Evolutionary conservation across 2,329 filamentous ascomycete genomes (phyloP), one percentile per base, ranked within the genome.

Genomic region (Paraphaeosphaeria minitans): DNA sequence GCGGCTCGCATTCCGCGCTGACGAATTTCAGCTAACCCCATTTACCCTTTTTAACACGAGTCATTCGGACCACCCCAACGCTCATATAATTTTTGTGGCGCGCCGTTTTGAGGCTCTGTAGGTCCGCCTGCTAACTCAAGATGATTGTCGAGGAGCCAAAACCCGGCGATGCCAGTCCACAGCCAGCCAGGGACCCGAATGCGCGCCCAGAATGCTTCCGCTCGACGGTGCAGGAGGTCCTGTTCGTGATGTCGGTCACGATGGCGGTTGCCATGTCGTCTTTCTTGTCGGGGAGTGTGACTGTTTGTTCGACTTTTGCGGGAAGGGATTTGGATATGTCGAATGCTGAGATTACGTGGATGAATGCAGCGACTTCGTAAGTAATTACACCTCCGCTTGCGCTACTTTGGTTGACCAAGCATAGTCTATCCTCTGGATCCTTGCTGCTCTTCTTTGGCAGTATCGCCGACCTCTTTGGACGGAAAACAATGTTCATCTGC

Each of bases 361-460:
- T 90, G 60, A 82, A 81, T 48, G 87, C 87, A 8, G 82, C 87
- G n/a, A 81, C 84, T 41, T 84, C 84, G 77, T 84, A 76, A 48
- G 80, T 75, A 43, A 16, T 37, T 37, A 24, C 22, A 6, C 24
- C 13, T 13, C 45, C 24, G 16, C n/a, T 35, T 14, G 41, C n/a
- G 33, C 12, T n/a, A 45, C 12, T 13, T 31, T 19, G 29, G 49
- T 47, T 43, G 7, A 55, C 19, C 19, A 60, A 27, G 49, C 13
- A n/a, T 41, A 85, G 83, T 14, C 79, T 91, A 16, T 84, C 84
- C 1, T 85, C 85, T 37, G 87, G 87, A 7, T 82, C 87, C 0
- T 86, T 90, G 65, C 81, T 91, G 61, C 80, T 91, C 9, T 84
- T 87, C 65, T 88, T 90, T 59, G 88, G 87, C 41, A 85, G 85